Conservation (phyloP, 108 stramenopile genomes). For the Skeletonema marinoi region DNA sequence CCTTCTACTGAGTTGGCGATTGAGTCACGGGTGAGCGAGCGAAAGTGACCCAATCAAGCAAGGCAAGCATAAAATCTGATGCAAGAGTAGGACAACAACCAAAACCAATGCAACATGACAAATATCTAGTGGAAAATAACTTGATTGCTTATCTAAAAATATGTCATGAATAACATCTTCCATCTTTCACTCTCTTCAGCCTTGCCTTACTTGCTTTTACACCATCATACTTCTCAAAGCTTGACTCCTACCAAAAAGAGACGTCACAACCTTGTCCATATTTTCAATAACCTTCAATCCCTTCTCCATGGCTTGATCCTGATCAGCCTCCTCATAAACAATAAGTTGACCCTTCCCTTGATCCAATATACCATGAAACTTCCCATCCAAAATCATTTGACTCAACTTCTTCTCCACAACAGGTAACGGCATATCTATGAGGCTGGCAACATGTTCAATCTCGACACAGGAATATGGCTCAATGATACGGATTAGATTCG, state of each 20-base stretch:
- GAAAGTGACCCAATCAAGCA: no score
- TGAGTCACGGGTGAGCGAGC: no score
- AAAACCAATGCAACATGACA: not conserved
- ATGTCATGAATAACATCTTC: not conserved
- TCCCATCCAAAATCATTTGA: conserved; percentile 99
- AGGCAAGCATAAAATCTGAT: no score
- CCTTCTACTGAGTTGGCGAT: not conserved
- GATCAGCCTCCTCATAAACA: conserved; percentile 81
- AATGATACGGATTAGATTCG: conserved; percentile 95
- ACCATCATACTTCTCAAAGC: conserved; percentile 85
- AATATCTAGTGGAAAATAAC: not conserved
- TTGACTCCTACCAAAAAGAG: conserved; percentile 80
- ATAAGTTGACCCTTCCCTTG: conserved; percentile 97
- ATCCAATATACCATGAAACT: conserved; percentile 96
- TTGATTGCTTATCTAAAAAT: not conserved
- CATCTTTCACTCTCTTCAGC: not conserved
- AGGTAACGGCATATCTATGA: conserved; percentile 92
- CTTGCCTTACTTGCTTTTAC: conserved; percentile 19
- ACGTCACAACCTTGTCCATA: conserved; percentile 90
- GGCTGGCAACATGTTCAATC: conserved; percentile 89
- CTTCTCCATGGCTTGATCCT: conserved; percentile 86
- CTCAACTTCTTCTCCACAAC: conserved; percentile 94
- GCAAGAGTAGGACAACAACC: no score
- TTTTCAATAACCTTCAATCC: conserved; percentile 91
- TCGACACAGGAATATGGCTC: conserved; percentile 99